Conservation (phyloP, 768 basidiomycete genomes). For the Suillus sp. region DNA sequence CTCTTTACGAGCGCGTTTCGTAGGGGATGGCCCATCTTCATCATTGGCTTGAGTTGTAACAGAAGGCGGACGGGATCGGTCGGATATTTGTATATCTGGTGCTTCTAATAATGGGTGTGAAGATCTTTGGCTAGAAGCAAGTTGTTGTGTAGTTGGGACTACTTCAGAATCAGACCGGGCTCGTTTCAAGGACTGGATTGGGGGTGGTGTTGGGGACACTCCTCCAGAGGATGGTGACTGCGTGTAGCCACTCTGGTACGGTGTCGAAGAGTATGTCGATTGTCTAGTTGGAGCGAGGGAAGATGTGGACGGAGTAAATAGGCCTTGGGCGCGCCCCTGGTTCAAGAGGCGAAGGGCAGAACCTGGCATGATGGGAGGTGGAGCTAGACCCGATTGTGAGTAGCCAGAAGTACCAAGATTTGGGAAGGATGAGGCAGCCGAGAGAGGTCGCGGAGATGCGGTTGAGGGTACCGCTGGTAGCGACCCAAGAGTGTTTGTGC, state of each 20-base stretch:
- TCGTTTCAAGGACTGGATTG: constrained; percentile 54
- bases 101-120: constrained; percentile 33
- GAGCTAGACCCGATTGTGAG: constrained; percentile 60
- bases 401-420: constrained; percentile 47
- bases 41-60: constrained; percentile 50
- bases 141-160: constrained; percentile 22
- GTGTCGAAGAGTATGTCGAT: constrained; percentile 56
- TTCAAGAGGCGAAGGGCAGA: constrained; percentile 82
- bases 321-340: constrained; percentile 83
- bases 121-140: constrained; percentile 18
- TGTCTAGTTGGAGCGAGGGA: constrained; percentile 46
- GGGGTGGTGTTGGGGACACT: constrained; percentile 52
- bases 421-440: constrained; percentile 69
- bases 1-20: constrained; percentile 73
- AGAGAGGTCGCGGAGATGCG: constrained; percentile 63
- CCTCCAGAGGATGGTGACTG: constrained; percentile 46
- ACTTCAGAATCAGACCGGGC: constrained; percentile 70
- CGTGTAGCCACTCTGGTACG: constrained; percentile 47
- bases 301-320: constrained; percentile 85
- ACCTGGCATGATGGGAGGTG: constrained; percentile 86
- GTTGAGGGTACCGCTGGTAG: constrained; percentile 54
- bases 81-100: constrained; percentile 48
- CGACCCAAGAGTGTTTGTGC: constrained; percentile 66
- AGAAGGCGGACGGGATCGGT: constrained; percentile 55
- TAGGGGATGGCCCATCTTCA: constrained; percentile 66